A percentile compares a stretch with the other conserved stretches of the same genome.
Conservation (phyloP, 176 grass and related monocot genomes). For the Secale cereale region DNA sequence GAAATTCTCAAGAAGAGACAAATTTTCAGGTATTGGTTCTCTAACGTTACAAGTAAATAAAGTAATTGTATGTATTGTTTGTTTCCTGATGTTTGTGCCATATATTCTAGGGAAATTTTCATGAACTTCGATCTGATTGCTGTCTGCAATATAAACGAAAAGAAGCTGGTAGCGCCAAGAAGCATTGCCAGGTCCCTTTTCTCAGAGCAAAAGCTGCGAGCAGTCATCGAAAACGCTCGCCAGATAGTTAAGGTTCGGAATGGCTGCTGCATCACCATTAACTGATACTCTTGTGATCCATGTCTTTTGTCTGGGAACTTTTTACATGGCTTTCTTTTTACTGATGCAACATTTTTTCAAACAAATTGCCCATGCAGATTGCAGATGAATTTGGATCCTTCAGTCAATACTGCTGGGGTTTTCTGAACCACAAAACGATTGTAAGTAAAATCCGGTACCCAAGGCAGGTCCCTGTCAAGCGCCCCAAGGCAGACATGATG, state of each 20-base stretch:
- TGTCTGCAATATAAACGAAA: conserved; percentile 82
- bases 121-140: conserved; percentile 60
- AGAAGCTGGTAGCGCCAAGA: conserved; percentile 55
- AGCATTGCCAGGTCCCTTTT: conserved; percentile 62
- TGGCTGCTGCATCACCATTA: not conserved
- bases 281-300: not conserved
- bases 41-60: not conserved
- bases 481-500: conserved; percentile 83
- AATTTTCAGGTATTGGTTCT: conserved; percentile 65
- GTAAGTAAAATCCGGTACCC: conserved; percentile 64
- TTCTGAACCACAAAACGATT: conserved; percentile 77
- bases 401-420: conserved; percentile 77
- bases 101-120: conserved; percentile 77
- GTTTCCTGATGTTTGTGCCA: conserved; percentile 19
- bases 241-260: conserved; percentile 68
- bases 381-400: conserved; percentile 84
- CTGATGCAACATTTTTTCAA: conserved; percentile 29
- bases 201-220: conserved; percentile 78
- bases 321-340: conserved; percentile 28
- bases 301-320: not conserved
- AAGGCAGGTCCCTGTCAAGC: conserved; percentile 78
- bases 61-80: not conserved
- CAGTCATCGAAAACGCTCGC: conserved; percentile 71
- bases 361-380: conserved; percentile 38
- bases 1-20: conserved; percentile 88